A percentile compares a stretch with the other conserved stretches of the same genome.
These are phyloP conservation scores for Psilocybe subaeruginosa DNA, from an alignment of 768 basidiomycete genomes.

Conservation along the genomic window DNA sequence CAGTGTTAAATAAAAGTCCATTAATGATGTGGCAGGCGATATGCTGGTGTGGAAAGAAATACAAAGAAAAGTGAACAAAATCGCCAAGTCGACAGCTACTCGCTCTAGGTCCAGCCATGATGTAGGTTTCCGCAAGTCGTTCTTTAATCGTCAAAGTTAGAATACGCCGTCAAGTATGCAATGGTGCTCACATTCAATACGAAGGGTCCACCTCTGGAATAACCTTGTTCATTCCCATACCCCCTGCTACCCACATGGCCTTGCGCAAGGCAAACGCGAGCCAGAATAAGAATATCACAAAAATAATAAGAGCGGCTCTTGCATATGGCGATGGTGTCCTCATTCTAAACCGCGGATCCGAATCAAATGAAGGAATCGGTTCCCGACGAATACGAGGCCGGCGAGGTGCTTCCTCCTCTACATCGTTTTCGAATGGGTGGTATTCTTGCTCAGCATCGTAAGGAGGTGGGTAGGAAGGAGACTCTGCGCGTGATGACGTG, in stretches of 20 bases:
- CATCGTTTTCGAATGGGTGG: constrained; percentile 13
- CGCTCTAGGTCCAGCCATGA: too few species aligned
- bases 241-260: constrained; percentile 27
- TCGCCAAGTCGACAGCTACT: too few species aligned
- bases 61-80: too few species aligned
- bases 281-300: constrained; percentile 44
- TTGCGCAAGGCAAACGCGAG: constrained; percentile 33
- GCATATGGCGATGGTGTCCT: constrained; percentile 55
- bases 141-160: too few species aligned
- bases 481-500: constrained; percentile 16
- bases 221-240: constrained; percentile 18
- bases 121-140: too few species aligned
- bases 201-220: constrained; percentile 22
- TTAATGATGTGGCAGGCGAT: too few species aligned
- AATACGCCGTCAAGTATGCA: too few species aligned
- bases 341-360: constrained; percentile 52
- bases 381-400: constrained; percentile 16
- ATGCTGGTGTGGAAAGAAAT: too few species aligned
- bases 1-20: too few species aligned
- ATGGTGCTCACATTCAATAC: constrained; percentile 12
- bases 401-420: constrained; percentile 23
- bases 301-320: constrained; percentile 46
- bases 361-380: constrained; percentile 25
- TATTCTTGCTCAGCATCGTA: constrained; percentile 16
- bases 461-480: constrained; percentile 20